Conservation (phyloP, 208 protist species). For the Acanthamoeba sp. region DNA sequence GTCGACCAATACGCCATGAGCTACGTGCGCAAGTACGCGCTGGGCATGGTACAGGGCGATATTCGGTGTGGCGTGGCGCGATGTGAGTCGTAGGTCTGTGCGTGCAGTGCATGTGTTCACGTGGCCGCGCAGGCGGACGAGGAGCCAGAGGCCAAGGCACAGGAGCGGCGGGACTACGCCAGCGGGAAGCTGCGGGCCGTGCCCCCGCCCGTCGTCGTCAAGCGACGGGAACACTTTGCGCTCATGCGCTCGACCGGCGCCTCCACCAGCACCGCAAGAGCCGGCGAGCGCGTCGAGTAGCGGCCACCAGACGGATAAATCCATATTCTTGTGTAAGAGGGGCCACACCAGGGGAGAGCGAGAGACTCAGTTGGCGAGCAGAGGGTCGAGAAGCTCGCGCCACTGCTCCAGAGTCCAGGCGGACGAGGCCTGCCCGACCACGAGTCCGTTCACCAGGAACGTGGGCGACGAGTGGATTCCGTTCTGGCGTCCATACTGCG, state of each 20-base stretch:
- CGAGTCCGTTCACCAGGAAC: constrained; percentile 49
- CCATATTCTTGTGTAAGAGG: too few species aligned
- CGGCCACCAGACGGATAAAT: too few species aligned
- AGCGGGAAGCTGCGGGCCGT: neutral
- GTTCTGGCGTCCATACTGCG: constrained; percentile 61
- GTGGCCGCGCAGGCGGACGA: neutral
- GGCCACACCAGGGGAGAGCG: too few species aligned
- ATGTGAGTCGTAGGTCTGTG: neutral
- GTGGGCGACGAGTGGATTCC: constrained; percentile 50
- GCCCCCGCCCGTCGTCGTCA: constrained; percentile 29
- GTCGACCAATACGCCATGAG: constrained; percentile 41
- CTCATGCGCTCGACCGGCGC: neutral
- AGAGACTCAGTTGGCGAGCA: constrained; percentile 33
- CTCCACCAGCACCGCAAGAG: neutral
- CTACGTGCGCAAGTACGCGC: constrained; percentile 24
- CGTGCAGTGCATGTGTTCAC: neutral
- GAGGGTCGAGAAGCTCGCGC: constrained; percentile 43
- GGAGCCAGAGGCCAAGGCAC: constrained; percentile 35
- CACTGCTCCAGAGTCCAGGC: constrained; percentile 48
- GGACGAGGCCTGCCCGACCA: constrained; percentile 16
- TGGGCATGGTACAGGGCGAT: constrained; percentile 1
- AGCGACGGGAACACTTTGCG: constrained; percentile 10
- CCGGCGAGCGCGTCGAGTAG: neutral
- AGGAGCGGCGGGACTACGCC: constrained; percentile 11
- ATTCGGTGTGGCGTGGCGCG: neutral